Evolutionary conservation across 176 grass and related monocot genomes (phyloP).

Genomic region (Aegilops umbellulata): DNA sequence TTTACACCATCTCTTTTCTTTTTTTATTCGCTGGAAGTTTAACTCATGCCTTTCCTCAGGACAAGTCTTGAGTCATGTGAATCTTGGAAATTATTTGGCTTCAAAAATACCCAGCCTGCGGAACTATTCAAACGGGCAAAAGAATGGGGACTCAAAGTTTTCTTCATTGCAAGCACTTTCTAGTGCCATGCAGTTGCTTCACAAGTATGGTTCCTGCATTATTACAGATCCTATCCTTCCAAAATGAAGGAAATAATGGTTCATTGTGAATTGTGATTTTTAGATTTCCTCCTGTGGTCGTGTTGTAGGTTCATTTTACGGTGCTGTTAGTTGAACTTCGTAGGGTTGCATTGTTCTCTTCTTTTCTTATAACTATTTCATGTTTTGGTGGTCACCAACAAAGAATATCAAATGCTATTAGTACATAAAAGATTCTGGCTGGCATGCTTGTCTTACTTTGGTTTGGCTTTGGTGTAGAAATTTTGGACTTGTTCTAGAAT

Average conservation of each 20-base stretch:
- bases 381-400: background rate
- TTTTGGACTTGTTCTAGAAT: background rate
- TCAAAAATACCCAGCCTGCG: constrained; percentile 65
- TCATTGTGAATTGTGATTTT: background rate
- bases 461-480: background rate
- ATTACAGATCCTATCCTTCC: background rate
- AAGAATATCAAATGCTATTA: background rate
- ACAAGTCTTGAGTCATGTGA: constrained; percentile 67
- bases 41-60: constrained; percentile 44
- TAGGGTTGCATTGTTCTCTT: background rate
- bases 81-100: constrained; percentile 80
- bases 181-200: constrained; percentile 72
- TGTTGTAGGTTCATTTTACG: background rate
- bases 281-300: background rate
- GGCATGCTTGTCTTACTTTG: background rate
- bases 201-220: constrained; percentile 57
- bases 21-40: background rate
- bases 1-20: constrained; percentile 4
- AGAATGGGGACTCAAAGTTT: constrained; percentile 47
- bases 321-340: background rate
- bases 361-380: background rate
- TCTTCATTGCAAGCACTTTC: constrained; percentile 66
- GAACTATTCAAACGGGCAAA: constrained; percentile 72
- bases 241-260: background rate
- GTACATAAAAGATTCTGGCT: background rate